Conservation (phyloP, 163 green algal genomes). For the Volvox carteri region DNA sequence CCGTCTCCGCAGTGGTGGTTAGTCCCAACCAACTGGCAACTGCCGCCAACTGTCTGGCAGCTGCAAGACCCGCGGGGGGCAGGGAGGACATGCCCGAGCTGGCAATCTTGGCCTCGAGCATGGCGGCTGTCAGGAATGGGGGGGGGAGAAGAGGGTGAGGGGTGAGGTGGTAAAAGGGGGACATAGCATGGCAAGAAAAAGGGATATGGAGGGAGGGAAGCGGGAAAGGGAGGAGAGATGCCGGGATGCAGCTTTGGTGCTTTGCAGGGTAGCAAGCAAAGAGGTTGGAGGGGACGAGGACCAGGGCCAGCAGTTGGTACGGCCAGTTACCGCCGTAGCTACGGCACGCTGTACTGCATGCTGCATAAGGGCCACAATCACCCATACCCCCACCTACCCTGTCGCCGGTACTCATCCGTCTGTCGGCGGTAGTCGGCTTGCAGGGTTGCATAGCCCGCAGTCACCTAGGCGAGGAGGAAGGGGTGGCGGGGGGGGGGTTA, state of each 20-base stretch:
- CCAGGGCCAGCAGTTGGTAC: too few relatives aligned
- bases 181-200: neutral
- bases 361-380: too few relatives aligned
- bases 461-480: constrained; percentile 21
- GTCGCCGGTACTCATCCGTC: constrained; percentile 33
- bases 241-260: too few relatives aligned
- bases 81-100: neutral
- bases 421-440: constrained; percentile 7
- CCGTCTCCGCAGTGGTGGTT: neutral
- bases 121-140: neutral
- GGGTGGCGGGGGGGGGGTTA: neutral
- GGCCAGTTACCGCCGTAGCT: too few relatives aligned
- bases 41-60: constrained; percentile 4
- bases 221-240: neutral
- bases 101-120: constrained; percentile 9
- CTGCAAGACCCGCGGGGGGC: neutral
- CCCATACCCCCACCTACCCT: neutral
- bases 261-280: too few relatives aligned
- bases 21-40: constrained; percentile 10
- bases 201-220: neutral
- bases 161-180: neutral
- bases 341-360: too few relatives aligned
- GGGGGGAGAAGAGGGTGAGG: neutral
- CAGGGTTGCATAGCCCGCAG: neutral
- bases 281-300: too few relatives aligned